Conservation (phyloP, 352 stramenopile genomes). For the Pythium insidiosum region DNA sequence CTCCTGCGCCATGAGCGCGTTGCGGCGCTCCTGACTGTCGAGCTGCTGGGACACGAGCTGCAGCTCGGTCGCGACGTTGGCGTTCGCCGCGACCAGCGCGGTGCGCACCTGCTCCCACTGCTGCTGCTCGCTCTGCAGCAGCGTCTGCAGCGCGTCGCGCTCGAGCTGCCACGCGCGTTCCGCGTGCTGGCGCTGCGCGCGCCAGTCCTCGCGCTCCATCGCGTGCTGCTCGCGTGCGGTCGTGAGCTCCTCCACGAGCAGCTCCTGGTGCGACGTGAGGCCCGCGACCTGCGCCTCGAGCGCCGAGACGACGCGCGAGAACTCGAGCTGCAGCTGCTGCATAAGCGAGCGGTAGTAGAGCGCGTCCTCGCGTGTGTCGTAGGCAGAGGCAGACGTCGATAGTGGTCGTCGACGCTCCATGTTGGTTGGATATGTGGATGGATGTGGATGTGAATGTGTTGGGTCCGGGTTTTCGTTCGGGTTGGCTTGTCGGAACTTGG, state of each 20-base stretch:
- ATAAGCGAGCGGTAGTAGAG: constrained; percentile 50
- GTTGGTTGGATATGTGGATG: too few species aligned
- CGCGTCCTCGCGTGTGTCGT: too few species aligned
- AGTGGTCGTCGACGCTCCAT: too few species aligned
- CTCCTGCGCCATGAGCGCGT: constrained; percentile 24
- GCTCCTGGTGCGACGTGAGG: constrained; percentile 42
- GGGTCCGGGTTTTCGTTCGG: too few species aligned
- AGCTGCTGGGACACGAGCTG: constrained; percentile 22
- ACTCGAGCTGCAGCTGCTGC: constrained; percentile 57
- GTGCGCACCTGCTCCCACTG: constrained; percentile 31
- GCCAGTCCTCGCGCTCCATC: not conserved
- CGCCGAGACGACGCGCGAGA: constrained; percentile 31
- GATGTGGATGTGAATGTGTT: too few species aligned
- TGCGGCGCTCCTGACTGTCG: constrained; percentile 24
- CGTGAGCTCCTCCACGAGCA: constrained; percentile 22
- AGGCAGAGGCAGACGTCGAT: too few species aligned
- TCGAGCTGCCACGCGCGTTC: not conserved
- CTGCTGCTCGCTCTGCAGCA: constrained; percentile 25
- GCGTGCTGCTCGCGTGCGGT: constrained; percentile 8
- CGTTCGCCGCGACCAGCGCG: constrained; percentile 4
- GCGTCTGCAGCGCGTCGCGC: constrained; percentile 2
- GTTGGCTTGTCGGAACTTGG: too few species aligned
- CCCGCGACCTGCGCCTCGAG: constrained; percentile 47
- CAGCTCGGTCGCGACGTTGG: constrained; percentile 12
- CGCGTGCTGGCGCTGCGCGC: constrained; percentile 1